Evolutionary conservation across 1,284 basidiomycete genomes (phyloP).

Genomic region (Tetrapyrgos nigripes): DNA sequence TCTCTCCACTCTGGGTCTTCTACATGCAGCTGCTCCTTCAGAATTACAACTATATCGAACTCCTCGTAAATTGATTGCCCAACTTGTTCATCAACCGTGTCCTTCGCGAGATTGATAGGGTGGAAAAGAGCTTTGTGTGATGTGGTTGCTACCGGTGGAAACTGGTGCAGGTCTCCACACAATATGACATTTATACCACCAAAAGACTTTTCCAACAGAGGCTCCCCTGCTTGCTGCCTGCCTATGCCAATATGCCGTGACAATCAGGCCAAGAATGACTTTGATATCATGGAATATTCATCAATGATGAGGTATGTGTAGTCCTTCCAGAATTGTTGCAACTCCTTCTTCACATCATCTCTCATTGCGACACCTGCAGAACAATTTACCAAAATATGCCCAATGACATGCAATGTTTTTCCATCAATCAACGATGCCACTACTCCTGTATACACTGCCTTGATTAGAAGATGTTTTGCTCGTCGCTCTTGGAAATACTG

Average conservation of each 20-base stretch:
- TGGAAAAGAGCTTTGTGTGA: no score
- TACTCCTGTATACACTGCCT: slow-evolving; percentile 41
- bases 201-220: slow-evolving; percentile 31
- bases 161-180: slow-evolving; percentile 48
- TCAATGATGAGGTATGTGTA: slow-evolving; percentile 39
- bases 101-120: slow-evolving; percentile 10
- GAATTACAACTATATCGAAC: no score
- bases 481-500: slow-evolving; percentile 25
- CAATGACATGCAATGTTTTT: slow-evolving; percentile 14
- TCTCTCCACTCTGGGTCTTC: no score
- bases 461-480: slow-evolving; percentile 24
- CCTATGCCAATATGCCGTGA: slow-evolving; percentile 24
- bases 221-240: not conserved
- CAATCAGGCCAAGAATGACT: slow-evolving; percentile 30
- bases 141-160: slow-evolving; percentile 42
- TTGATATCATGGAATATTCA: slow-evolving; percentile 40
- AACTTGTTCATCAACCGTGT: slow-evolving; percentile 15
- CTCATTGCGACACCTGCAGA: not conserved
- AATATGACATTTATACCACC: slow-evolving; percentile 45
- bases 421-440: slow-evolving; percentile 41
- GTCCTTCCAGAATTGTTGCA: slow-evolving; percentile 24
- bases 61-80: slow-evolving; percentile 41
- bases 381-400: not conserved
- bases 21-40: no score
- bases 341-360: slow-evolving; percentile 13